Evolutionary conservation across 2,329 filamentous ascomycete species (phyloP), one percentile per base, ranked within the genome.

Genomic region (Dryadomyces quercus-mongolicae): DNA sequence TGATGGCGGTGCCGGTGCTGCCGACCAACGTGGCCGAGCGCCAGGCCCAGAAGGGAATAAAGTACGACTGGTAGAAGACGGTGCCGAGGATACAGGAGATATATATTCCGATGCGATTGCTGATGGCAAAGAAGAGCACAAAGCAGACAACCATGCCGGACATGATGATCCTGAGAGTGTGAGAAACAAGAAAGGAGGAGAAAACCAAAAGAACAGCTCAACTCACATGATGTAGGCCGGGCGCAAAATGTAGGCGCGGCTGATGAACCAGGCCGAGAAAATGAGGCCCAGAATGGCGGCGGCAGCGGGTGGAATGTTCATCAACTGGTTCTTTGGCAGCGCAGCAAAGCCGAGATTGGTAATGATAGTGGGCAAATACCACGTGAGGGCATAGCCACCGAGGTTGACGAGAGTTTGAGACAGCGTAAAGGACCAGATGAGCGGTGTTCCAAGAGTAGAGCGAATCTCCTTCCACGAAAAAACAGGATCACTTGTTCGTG

Each of bases 21-120:
- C 72, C 71, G 1, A 62, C 60, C 1, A 73, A 61, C 10, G 70
- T 70, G 3, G 69, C 67, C 3, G 70, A 71, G 44, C 71, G 65
- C 70, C 70, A 73, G 22, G 67, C 67, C 71, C 71, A 74, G 57
- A 74, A 73, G 0, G 71, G 68, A 15, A 74, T 70, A 55, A 73
- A 73, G 54, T 70, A 73, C 3, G 65, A 60, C 9, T 64, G 63
- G 55, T 73, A 74, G 54, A 74, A 73, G 52, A 70, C 64, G 0
- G 66, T 70, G 5, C 72, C 71, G 13, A 76, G 65, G 7, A 70
- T 66, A 56, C 71, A 72, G 5, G 70, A 68, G 2, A 69, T 62
- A 58, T 75, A 76, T 8, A 72, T 68, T 0, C 67, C 71, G 12
- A 66, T 62, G n/a, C 65, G 63, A 42, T 65, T 66, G 4, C 18